These are phyloP conservation scores for Arxiozyma slooffiae DNA, from an alignment of 1,139 yeast species.

Conservation along the genomic window DNA sequence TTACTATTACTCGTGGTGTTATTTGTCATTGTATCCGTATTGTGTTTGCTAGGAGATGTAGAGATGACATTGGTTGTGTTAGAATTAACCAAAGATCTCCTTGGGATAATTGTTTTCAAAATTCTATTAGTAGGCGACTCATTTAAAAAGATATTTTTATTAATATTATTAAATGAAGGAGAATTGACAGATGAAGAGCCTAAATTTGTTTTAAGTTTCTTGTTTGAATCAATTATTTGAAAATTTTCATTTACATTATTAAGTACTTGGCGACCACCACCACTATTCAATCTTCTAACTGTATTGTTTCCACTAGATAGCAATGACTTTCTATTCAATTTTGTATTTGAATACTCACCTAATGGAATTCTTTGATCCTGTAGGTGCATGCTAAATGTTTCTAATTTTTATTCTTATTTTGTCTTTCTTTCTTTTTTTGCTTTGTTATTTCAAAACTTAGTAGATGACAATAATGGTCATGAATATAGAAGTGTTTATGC, in stretches of 20 bases:
- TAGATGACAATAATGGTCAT: neutral
- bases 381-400: neutral
- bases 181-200: neutral
- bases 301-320: constrained; percentile 1
- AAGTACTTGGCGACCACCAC: neutral
- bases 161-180: neutral
- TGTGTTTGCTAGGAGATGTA: neutral
- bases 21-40: neutral
- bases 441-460: neutral
- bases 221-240: neutral
- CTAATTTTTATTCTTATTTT: too few species aligned
- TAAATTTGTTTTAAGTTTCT: neutral
- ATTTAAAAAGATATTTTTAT: neutral
- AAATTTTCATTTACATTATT: neutral
- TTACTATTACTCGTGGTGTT: neutral
- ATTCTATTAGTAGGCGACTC: constrained; percentile 7
- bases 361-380: constrained; percentile 19
- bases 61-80: neutral
- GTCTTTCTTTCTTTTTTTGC: too few species aligned
- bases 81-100: neutral
- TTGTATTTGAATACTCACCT: constrained; percentile 21
- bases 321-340: constrained; percentile 15
- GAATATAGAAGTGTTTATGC: neutral
- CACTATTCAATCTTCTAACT: neutral
- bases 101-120: neutral